A percentile compares a stretch with the other conserved stretches of the same genome.
Conservation (phyloP, 2,329 filamentous ascomycete species). For the Pseudogymnoascus sp. region DNA sequence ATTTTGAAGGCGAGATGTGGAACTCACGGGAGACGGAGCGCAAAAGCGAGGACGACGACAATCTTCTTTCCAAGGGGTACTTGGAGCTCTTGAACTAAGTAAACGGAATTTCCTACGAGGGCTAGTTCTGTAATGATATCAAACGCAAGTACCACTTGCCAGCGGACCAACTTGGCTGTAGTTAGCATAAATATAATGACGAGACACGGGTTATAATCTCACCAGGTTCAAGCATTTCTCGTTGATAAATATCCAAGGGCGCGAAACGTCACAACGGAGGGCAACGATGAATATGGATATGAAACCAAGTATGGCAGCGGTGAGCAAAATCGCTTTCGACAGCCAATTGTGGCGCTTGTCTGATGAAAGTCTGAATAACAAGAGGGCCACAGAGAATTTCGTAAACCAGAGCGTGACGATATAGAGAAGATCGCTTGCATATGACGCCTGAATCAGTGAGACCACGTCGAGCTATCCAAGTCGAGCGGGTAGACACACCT, state of each 20-base stretch:
- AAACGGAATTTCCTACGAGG: constrained; percentile 32
- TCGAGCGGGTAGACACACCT: constrained; percentile 25
- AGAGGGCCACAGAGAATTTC: constrained; percentile 36
- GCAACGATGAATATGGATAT: constrained; percentile 34
- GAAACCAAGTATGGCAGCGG: constrained; percentile 33
- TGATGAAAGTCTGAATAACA: constrained; percentile 39
- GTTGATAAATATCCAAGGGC: constrained; percentile 31
- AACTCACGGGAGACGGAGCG: constrained; percentile 34
- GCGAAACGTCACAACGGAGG: constrained; percentile 34
- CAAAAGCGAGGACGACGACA: constrained; percentile 34
- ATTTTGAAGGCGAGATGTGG: neutral
- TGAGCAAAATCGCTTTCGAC: constrained; percentile 30
- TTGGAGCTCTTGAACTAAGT: constrained; percentile 33
- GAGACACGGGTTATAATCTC: constrained; percentile 11
- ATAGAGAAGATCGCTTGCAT: constrained; percentile 37
- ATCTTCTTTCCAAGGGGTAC: constrained; percentile 32
- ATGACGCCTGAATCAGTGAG: constrained; percentile 26
- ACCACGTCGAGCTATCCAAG: neutral
- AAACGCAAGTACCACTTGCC: constrained; percentile 32
- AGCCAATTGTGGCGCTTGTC: constrained; percentile 33
- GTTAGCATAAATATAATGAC: neutral
- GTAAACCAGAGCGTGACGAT: constrained; percentile 36
- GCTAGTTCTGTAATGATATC: constrained; percentile 35
- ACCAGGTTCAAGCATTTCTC: constrained; percentile 29
- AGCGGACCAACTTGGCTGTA: constrained; percentile 29